phyloP scores from a whole-genome alignment of 192 early-diverging fungal species.

The Backusella australiensis region DNA sequence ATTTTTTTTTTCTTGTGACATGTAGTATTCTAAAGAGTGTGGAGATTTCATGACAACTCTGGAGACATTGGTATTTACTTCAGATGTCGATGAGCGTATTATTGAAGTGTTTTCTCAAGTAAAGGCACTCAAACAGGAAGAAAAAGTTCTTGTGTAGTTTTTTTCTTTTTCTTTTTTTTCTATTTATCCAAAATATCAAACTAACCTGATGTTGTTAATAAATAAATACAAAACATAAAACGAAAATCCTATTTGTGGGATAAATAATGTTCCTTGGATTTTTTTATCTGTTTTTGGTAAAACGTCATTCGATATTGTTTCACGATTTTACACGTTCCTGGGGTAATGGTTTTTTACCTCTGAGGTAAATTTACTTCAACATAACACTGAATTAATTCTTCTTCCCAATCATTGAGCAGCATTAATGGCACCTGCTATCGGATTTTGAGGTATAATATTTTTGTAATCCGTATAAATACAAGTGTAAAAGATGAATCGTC shows the following conservation, averaged over 20 bases:
- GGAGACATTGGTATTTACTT: slow-evolving; percentile 54
- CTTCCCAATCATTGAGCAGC: not conserved
- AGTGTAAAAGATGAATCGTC: not conserved
- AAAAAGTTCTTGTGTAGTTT: not conserved
- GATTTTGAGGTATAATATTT: not conserved
- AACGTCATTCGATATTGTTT: not conserved
- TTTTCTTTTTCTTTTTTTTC: not conserved
- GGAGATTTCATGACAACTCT: slow-evolving; percentile 52
- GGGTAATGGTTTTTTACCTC: not conserved
- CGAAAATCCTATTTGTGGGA: not conserved
- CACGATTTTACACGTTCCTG: not conserved
- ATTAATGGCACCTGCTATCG: not conserved
- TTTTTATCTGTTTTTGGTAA: not conserved
- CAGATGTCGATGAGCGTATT: slow-evolving; percentile 47
- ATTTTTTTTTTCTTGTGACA: slow-evolving; percentile 3
- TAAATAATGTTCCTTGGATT: not conserved
- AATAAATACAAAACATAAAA: not conserved
- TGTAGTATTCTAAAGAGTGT: slow-evolving; percentile 58
- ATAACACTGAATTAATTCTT: not conserved
- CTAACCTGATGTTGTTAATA: not conserved
- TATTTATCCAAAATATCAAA: not conserved
- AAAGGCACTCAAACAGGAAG: slow-evolving; percentile 7
- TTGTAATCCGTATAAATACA: not conserved
- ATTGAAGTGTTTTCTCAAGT: slow-evolving; percentile 26
- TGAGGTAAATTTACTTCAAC: not conserved